Percentiles rank a stretch among this genome's conserved stretches.
Conservation (phyloP, 139 green algal species). For the Deuterostichococcus epilithicus region DNA sequence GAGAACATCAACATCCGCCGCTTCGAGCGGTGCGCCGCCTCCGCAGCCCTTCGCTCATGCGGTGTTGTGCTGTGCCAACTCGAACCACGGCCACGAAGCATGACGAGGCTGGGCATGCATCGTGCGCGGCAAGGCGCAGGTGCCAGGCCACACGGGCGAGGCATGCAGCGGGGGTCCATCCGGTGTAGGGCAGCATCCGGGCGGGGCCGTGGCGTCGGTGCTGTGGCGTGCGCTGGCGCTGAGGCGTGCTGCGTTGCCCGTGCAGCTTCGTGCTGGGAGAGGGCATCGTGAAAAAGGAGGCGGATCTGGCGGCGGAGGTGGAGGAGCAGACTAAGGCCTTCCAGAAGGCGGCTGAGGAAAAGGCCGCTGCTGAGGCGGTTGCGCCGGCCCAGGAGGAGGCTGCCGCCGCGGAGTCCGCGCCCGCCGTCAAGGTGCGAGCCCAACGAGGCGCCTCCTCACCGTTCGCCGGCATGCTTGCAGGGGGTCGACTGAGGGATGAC, state of each 20-base stretch:
- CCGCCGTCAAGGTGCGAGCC: conserved; percentile 26
- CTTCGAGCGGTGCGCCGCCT: conserved; percentile 68
- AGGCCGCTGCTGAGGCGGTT: conserved; percentile 30
- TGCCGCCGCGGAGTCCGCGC: conserved; percentile 10
- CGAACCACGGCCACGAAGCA: not conserved
- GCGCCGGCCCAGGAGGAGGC: not conserved
- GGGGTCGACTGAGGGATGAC: no score
- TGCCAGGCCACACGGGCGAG: no score
- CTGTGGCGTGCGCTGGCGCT: no score
- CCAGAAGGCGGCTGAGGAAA: conserved; percentile 48
- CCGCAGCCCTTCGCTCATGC: no score
- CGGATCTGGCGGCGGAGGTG: conserved; percentile 87
- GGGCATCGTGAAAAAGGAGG: conserved; percentile 79
- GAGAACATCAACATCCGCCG: conserved; percentile 89
- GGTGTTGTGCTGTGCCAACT: no score
- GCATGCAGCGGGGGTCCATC: not conserved
- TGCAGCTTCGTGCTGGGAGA: conserved; percentile 76
- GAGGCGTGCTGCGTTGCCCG: not conserved
- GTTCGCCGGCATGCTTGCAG: no score
- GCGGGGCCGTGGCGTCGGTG: not conserved
- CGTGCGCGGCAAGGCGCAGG: no score
- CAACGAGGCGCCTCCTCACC: no score
- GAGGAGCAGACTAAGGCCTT: conserved; percentile 75
- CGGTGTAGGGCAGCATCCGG: not conserved
- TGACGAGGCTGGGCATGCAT: no score